Evolutionary conservation across 345 rosid species (phyloP), one percentile per base, ranked within the genome.

Genomic region (Corchorus olitorius): DNA sequence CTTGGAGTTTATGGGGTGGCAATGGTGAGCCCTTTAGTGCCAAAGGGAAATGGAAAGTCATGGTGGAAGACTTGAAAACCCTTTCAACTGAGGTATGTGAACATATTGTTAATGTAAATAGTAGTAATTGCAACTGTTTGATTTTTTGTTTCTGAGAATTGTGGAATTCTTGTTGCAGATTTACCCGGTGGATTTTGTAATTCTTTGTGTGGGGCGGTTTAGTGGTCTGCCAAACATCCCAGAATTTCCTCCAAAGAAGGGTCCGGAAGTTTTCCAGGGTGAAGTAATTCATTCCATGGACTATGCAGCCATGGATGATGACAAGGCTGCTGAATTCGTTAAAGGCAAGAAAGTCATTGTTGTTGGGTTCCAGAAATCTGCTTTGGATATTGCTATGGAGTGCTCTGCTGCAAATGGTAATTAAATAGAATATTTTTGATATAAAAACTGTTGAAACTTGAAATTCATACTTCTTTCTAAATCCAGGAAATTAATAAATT

Each of bases 1-100:
- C 80, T 4, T 84, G 86, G 84, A 58, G 76, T 27, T 45, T 58
- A 1, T 83, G 84, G 80, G 82, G 84, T 17, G 52, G 80, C 45
- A 76, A 15, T 71, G 82, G 82, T 16, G 72, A 75, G 19, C 62
- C 76, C 41, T 80, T 80, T 46, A 35, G 76, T 9, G 64, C 76
- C 4, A 72, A 46, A 45, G 79, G 82, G 15, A 80, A 75, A 71
- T 80, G 82, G 82, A 72, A 76, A 7, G 15, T 75, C 4, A 5
- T 19, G 6, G 82, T 80, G 8, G 61, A 80, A 52, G 61, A 75
- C 48, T 70, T 33, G 49, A 41, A 75, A 8, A 75, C 20, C 60
- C 70, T 39, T 20, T 14, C 49, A 2, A 59, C 45, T 49, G 70
- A 68, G 77, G 81, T 77, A 77, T 43, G 33, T 66, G 15, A 11